These are phyloP conservation scores for Tetrahymena borealis DNA, from an alignment of 73 alveolate species.

Conservation along the genomic window DNA sequence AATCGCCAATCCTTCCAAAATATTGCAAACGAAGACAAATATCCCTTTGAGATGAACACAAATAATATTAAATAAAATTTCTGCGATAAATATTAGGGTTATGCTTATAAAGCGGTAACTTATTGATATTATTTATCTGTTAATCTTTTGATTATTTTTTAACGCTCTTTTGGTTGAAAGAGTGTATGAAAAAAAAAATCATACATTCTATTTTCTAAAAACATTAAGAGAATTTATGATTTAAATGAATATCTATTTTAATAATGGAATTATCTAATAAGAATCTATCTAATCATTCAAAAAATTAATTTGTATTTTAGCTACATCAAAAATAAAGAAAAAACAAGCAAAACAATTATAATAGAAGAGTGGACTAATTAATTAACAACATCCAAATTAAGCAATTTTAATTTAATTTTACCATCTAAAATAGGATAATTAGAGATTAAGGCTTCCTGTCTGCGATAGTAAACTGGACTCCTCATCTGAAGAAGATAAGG, in stretches of 20 bases:
- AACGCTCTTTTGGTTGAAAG: neutral
- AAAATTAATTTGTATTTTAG: too few relatives aligned
- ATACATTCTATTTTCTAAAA: too few relatives aligned
- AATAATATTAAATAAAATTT: neutral
- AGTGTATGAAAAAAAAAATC: too few relatives aligned
- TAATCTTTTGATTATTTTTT: neutral
- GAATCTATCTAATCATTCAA: too few relatives aligned
- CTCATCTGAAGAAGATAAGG: neutral
- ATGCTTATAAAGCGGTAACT: neutral
- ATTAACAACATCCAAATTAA: too few relatives aligned
- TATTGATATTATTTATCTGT: neutral
- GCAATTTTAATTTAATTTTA: slow-evolving; percentile 21
- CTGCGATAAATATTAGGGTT: neutral
- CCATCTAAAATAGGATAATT: slow-evolving; percentile 5
- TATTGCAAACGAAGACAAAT: neutral
- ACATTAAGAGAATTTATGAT: too few relatives aligned
- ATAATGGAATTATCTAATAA: too few relatives aligned
- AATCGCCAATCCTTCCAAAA: neutral
- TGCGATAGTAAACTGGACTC: slow-evolving; percentile 11
- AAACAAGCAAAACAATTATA: too few relatives aligned
- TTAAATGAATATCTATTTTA: too few relatives aligned
- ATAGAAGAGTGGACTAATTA: too few relatives aligned
- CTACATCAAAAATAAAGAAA: too few relatives aligned
- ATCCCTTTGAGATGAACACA: neutral
- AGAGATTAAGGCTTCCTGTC: slow-evolving; percentile 12